These are phyloP conservation scores for Sugiyamaella valdiviana DNA, from an alignment of 805 yeast species.

Conservation along the genomic window DNA sequence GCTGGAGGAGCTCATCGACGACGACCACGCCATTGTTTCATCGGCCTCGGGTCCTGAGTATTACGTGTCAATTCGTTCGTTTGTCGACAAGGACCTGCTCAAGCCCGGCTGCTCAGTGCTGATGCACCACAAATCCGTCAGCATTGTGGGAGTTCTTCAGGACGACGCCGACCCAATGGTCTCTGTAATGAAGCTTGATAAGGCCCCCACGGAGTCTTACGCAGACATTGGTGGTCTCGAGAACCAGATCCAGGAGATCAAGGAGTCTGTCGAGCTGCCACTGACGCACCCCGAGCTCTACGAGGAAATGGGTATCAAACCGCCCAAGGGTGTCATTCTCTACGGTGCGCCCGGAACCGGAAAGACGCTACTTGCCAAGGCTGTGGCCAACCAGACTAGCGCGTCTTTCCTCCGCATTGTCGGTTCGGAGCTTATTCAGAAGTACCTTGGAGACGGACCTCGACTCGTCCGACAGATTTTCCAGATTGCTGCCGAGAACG, in stretches of 20 bases:
- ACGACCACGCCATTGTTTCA: conserved; percentile 97
- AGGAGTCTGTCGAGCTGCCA: conserved; percentile 94
- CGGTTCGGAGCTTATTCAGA: conserved; percentile 94
- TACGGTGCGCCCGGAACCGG: conserved; percentile 99
- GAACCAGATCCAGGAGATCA: conserved; percentile 92
- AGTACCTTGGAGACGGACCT: conserved; percentile 97
- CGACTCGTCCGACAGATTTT: conserved; percentile 88
- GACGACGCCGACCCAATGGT: conserved; percentile 99
- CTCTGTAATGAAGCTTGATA: conserved; percentile 94
- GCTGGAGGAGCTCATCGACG: conserved; percentile 93
- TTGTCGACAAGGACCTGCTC: conserved; percentile 90
- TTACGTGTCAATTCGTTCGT: conserved; percentile 90
- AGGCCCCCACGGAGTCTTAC: conserved; percentile 93
- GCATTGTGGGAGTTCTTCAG: conserved; percentile 95
- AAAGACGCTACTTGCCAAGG: conserved; percentile 90
- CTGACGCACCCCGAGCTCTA: conserved; percentile 93
- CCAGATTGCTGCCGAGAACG: conserved; percentile 93
- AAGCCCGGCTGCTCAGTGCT: conserved; percentile 97
- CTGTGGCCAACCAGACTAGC: conserved; percentile 96
- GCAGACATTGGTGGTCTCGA: conserved; percentile 98
- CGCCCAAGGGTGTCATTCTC: conserved; percentile 94
- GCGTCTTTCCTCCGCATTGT: conserved; percentile 95
- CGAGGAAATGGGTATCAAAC: conserved; percentile 98
- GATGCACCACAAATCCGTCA: conserved; percentile 90
- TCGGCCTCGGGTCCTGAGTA: conserved; percentile 95